Evolutionary conservation across 352 stramenopile genomes (phyloP), one percentile per base, ranked within the genome.

Genomic region (Phytophthora ohioensis): DNA sequence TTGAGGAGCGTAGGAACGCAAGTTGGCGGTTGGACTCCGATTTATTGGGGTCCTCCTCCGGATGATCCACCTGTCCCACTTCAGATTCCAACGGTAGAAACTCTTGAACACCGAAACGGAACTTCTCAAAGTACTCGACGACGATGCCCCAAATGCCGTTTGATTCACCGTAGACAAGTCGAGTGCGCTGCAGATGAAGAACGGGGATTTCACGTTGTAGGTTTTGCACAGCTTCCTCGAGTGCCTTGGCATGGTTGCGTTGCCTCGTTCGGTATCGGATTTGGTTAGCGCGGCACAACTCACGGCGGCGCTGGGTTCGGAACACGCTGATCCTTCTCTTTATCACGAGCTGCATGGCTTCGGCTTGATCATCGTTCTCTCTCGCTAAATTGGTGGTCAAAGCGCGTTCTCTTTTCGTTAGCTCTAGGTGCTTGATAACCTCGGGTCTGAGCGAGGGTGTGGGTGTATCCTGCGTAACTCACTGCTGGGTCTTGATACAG

Each of bases 1-100:
- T 64, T 7, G 56, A 63, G 3, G 51, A 68, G 17, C 42, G 21
- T n/a, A 82, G 35, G 39, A 79, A 78, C 8, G 21, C 55, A 35
- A 70, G 64, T 13, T 79, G 75, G 8, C 21, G n/a, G 8, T 36
- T 61, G 13, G 34, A 11, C 11, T 57, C 34, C 6, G 11, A 13
- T 6, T 13, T 11, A 13, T 46, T 46, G 41, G 41, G 3, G 13
- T 46, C 21, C 13, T 27, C 5, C n/a, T 4, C 13, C 5, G 21
- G 21, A 27, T 46, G 41, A 2, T 8, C 9, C 41, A 46, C 41
- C 2, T 13, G 21, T 27, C 21, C 21, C 21, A 1, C 21, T 27
- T 27, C 21, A 27, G 21, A 27, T 27, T 27, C 21, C 21, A 27
- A 27, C 21, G 21, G 21, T 27, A 27, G 21, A 27, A 27, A 27